phyloP scores from a whole-genome alignment of 257 asterid genomes.

The Solanum habrochaites region DNA sequence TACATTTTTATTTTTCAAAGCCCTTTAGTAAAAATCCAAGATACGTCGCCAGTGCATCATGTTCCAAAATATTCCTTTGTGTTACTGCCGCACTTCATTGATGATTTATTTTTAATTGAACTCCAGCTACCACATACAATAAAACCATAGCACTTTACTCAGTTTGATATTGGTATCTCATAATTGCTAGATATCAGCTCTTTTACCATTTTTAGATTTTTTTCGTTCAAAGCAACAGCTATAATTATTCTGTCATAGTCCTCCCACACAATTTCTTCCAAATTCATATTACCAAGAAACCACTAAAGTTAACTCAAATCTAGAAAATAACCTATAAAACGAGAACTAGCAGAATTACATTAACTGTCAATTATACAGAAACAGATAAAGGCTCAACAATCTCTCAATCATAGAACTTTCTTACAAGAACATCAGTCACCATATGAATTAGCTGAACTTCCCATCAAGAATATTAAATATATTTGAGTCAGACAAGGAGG shows the following conservation, averaged over 20 bases:
- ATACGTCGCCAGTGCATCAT: neutral
- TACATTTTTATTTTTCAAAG: neutral
- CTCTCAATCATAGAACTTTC: neutral
- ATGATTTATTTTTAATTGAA: neutral
- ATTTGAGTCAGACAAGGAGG: neutral
- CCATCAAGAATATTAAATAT: neutral
- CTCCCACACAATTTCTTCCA: neutral
- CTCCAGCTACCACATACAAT: neutral
- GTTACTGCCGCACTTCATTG: neutral
- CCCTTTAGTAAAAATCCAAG: neutral
- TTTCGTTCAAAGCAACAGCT: neutral
- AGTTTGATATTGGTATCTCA: neutral
- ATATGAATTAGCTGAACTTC: neutral
- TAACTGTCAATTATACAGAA: neutral
- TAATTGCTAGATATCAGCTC: neutral
- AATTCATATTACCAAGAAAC: neutral
- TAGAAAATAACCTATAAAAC: neutral
- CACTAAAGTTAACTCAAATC: neutral
- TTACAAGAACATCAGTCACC: neutral
- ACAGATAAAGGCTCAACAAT: neutral
- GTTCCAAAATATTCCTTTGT: neutral
- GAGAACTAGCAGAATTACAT: neutral
- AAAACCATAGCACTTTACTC: neutral
- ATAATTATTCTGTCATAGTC: neutral
- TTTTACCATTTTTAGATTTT: neutral